phyloP scores from a whole-genome alignment of 1,284 basidiomycete genomes.

The Pyrrhoderma lamaoense region DNA sequence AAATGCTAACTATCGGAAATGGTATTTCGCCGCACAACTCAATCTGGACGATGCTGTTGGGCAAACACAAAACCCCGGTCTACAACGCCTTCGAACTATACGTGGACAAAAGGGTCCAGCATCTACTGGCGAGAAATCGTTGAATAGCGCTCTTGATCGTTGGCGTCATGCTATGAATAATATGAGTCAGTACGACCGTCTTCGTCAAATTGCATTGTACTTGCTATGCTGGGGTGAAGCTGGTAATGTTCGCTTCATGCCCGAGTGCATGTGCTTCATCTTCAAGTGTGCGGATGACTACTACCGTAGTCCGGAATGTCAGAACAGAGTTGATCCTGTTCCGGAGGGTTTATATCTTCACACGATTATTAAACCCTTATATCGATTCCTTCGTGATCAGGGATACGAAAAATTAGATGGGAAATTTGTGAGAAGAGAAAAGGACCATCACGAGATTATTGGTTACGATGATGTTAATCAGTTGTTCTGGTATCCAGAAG shows the following conservation, averaged over 20 bases:
- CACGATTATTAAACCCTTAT: constrained; percentile 90
- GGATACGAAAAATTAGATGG: constrained; percentile 95
- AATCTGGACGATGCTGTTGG: constrained; percentile 99
- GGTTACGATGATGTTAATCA: constrained; percentile 99
- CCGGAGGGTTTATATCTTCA: constrained; percentile 94
- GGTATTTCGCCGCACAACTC: constrained; percentile 99
- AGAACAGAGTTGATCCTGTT: constrained; percentile 90
- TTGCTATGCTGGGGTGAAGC: constrained; percentile 98
- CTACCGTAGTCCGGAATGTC: constrained; percentile 96
- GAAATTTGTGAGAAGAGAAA: constrained; percentile 91
- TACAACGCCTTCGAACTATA: constrained; percentile 71
- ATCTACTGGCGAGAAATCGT: constrained; percentile 69
- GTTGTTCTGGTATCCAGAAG: constrained; percentile 99
- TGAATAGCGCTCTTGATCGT: constrained; percentile 86
- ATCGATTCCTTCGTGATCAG: constrained; percentile 95
- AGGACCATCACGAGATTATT: constrained; percentile 92
- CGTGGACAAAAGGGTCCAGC: constrained; percentile 35
- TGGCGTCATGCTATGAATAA: constrained; percentile 99
- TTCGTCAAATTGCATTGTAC: constrained; percentile 93
- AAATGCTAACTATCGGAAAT: constrained; percentile 95
- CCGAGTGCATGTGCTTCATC: constrained; percentile 98
- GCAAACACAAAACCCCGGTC: constrained; percentile 87
- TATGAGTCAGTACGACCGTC: constrained; percentile 98
- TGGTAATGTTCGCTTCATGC: constrained; percentile 94
- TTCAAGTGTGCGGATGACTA: constrained; percentile 99